Percentiles rank a stretch among this genome's conserved stretches.
phyloP scores from a whole-genome alignment of 2,329 filamentous ascomycete genomes.

The Didymella lethalis region DNA sequence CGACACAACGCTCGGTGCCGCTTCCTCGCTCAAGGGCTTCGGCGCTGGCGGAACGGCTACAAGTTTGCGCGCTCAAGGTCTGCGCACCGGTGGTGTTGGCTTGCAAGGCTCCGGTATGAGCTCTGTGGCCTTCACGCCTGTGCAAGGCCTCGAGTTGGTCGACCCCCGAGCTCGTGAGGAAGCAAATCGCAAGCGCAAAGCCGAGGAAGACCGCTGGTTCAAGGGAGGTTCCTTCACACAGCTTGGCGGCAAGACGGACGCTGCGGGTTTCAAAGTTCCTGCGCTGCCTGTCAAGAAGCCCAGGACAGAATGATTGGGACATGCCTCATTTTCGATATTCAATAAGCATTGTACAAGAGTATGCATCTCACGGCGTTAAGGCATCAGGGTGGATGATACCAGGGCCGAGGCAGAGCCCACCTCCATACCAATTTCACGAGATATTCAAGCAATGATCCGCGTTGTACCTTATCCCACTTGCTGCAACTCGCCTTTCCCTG shows the following conservation, averaged over 20 bases:
- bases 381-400: conserved; percentile 13
- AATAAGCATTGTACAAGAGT: neutral
- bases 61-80: conserved; percentile 78
- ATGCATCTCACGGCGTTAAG: conserved; percentile 20
- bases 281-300: conserved; percentile 76
- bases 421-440: neutral
- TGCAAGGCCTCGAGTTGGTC: conserved; percentile 92
- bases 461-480: too few relatives aligned
- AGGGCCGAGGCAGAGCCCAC: conserved; percentile 7
- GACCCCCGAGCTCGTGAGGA: conserved; percentile 91
- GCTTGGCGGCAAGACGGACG: conserved; percentile 63
- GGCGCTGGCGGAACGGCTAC: conserved; percentile 70
- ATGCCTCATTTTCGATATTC: neutral
- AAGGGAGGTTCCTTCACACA: conserved; percentile 97
- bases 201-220: conserved; percentile 95
- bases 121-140: conserved; percentile 90
- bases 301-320: conserved; percentile 25
- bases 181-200: conserved; percentile 87
- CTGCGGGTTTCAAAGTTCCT: conserved; percentile 83
- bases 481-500: too few relatives aligned
- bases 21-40: conserved; percentile 80
- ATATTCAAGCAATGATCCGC: neutral
- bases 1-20: conserved; percentile 59
- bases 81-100: conserved; percentile 84
- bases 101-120: conserved; percentile 71